These are phyloP conservation scores for Aureobasidium sp. DNA, from an alignment of 2,329 filamentous ascomycete genomes.

Conservation along the genomic window DNA sequence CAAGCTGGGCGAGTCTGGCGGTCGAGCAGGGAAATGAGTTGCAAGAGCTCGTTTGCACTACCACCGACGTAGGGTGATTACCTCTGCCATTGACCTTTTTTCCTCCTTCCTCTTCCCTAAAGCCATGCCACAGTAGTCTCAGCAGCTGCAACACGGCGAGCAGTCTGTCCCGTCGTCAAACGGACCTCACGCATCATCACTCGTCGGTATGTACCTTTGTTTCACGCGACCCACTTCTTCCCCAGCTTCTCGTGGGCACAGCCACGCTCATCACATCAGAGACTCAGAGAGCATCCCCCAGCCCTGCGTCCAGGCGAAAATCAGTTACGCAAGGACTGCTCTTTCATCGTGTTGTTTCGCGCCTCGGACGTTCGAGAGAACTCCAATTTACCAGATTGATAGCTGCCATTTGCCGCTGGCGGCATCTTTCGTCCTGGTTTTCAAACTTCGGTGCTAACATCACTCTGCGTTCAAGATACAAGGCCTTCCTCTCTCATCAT, in stretches of 20 bases:
- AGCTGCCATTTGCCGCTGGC: background rate
- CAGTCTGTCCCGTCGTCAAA: background rate
- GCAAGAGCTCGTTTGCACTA: constrained; percentile 11
- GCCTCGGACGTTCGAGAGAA: background rate
- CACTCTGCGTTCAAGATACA: constrained; percentile 2
- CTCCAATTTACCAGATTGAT: background rate
- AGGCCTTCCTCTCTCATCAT: background rate
- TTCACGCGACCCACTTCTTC: constrained; percentile 12
- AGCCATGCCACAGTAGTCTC: background rate
- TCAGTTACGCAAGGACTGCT: constrained; percentile 9
- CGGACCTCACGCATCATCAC: background rate
- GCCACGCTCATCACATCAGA: constrained; percentile 12
- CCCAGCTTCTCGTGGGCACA: constrained; percentile 10
- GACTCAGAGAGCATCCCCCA: constrained; percentile 1
- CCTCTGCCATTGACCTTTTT: background rate
- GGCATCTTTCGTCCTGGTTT: background rate
- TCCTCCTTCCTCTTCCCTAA: background rate
- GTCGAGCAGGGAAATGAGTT: constrained; percentile 12
- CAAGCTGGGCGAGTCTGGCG: background rate
- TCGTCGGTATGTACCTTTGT: constrained; percentile 6
- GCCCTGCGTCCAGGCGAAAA: background rate
- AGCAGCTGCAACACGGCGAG: background rate
- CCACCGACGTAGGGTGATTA: background rate
- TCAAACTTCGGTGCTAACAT: background rate
- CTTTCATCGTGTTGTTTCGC: background rate